Base-by-base conservation (phyloP, 1,139 yeast genomes). In the Zhuliangozyma parablackwelliae region DNA sequence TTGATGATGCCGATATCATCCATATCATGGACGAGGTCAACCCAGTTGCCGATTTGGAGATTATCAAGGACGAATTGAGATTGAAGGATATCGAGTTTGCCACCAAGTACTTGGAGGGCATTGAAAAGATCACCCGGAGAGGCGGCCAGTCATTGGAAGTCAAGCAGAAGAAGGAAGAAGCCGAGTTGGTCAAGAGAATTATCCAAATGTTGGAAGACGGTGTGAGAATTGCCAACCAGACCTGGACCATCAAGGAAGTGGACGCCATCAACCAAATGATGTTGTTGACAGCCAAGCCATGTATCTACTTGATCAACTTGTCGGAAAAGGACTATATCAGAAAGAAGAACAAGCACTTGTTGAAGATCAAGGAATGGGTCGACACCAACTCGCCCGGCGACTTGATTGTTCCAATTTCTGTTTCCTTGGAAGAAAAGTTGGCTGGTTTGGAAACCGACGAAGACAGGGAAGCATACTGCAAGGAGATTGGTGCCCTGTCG, bases 1-100 rank as follows among this genome's bases (percentile, higher is more conserved):
- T 92, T 56, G 98, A 92, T 60, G 98, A 92, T 64, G 94, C 97
- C 37, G 99, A 92, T 56, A 92, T 92, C 56, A 90, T 90, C 53
- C 99, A 92, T 65, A 87, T 92, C 54, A 97, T 90, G 69, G 97
- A 96, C 65, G 97, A 90, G 61, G 98, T 92, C 46, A 83, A 92
- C 65, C 98, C 99, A 47, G 82, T 78, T 40, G 87, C 96, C 59
- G 99, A 92, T 68, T 80, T 94, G 67, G 95, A 88, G 50, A 90
- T 92, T 57, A 88, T 94, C 57, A 77, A 77, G 52, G 88, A 86
- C 47, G 99, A 92, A 70, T 80, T 92, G 66, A 82, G 97, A 71
- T 78, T 90, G 59, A 92, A 92, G 71, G 99, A 92, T 69, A 89
- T 90, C 51, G 98, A 92, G 69, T 92, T 92, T 60, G 90, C 95